Evolutionary conservation across 1,284 basidiomycete genomes (phyloP), one percentile per base, ranked within the genome.

Genomic region (Moesziomyces sp.): DNA sequence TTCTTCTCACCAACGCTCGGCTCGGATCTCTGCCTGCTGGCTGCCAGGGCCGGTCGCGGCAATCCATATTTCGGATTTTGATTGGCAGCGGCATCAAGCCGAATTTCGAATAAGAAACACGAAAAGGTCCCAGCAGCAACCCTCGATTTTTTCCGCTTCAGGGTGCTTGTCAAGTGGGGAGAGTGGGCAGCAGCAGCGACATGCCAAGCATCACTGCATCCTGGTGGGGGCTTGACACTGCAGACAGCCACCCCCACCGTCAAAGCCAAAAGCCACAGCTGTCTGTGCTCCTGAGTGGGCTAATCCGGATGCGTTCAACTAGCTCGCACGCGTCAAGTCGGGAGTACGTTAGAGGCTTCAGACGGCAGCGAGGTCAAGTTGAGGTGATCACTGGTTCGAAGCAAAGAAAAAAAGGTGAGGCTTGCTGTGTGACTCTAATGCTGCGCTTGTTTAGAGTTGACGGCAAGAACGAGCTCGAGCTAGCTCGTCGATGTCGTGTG

Each of bases 1-100:
- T 33, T 33, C 30, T 33, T 33, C 30, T 13, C 30, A 33, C 30
- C 30, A 33, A 13, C 30, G 30, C 30, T 33, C 30, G 30, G 30
- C 30, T 33, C 30, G 30, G 13, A 11, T 4, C 30, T 33, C 30
- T 30, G 30, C 3, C 30, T 46, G 16, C 23, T 46, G 16, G 23
- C 26, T 35, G 10, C 30, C 30, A 33, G 9, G 43, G 38, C 40
- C 23, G 11, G 33, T 52, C 24, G 38, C 58, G 58, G 58, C 50
- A 59, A 59, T 59, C 58, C 38, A 59, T 48, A 52, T 52, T 48
- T 26, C 30, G 30, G 38, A 40, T 40, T 40, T 16, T 40, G 38
- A 40, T 40, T 40, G 38, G 38, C 30, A 13, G 30, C 30, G 30
- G 11, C 9, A 33, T 10, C 30, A 33, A 51, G 23, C 24, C 28